Percentiles rank a stretch among this genome's conserved stretches.
These are phyloP conservation scores for Xylaria sp. DNA, from an alignment of 2,329 filamentous ascomycete genomes.

Conservation along the genomic window DNA sequence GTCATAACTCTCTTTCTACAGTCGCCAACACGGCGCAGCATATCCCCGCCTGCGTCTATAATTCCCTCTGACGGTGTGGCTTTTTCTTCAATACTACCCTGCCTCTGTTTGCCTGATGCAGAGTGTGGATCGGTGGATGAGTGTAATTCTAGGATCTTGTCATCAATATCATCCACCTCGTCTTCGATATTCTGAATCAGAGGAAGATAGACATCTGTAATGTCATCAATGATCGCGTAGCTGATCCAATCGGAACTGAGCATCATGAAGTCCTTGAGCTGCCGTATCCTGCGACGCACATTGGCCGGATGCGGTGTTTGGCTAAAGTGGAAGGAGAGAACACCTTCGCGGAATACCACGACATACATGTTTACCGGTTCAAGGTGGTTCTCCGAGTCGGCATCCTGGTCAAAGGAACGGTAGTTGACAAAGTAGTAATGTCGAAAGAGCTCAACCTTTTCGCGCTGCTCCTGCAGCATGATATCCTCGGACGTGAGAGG, in stretches of 20 bases:
- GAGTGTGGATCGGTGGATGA: conserved; percentile 61
- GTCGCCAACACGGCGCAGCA: conserved; percentile 92
- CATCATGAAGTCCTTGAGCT: conserved; percentile 92
- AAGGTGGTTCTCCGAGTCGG: conserved; percentile 86
- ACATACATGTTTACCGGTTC: conserved; percentile 98
- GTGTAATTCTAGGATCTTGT: conserved; percentile 86
- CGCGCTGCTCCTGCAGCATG: conserved; percentile 94
- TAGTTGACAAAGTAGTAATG: conserved; percentile 99
- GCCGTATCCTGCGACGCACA: conserved; percentile 90
- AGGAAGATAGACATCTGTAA: conserved; percentile 94
- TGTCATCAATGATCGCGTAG: conserved; percentile 97
- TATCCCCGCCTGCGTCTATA: conserved; percentile 72
- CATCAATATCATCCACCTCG: conserved; percentile 97
- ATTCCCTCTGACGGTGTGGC: conserved; percentile 58
- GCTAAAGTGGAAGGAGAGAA: conserved; percentile 97
- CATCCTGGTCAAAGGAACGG: conserved; percentile 95
- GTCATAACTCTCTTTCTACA: conserved; percentile 98
- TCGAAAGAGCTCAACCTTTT: conserved; percentile 97
- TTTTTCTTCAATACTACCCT: conserved; percentile 58
- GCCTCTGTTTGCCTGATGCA: conserved; percentile 52
- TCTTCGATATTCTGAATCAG: conserved; percentile 93
- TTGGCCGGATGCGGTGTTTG: conserved; percentile 96
- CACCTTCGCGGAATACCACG: conserved; percentile 93
- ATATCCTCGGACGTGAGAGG: conserved; percentile 96
- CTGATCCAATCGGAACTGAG: conserved; percentile 97